Evolutionary conservation across 2,329 filamentous ascomycete genomes (phyloP).

Genomic region (Colletotrichum liaoningense): DNA sequence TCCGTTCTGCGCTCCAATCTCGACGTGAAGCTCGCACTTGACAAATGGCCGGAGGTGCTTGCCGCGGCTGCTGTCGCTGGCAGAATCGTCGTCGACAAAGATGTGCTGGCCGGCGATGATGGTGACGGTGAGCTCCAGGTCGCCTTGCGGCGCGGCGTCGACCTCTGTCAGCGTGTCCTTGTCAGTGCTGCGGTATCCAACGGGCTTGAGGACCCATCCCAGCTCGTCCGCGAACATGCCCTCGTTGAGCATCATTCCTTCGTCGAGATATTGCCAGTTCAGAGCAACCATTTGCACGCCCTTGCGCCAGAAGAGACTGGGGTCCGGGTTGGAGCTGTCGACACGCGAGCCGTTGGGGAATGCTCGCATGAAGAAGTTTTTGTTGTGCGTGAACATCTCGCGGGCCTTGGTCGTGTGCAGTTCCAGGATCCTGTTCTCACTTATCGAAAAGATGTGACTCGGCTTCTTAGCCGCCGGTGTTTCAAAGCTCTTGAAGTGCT

Average conservation of each 20-base stretch:
- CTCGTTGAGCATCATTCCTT: slow-evolving; percentile 95
- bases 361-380: slow-evolving; percentile 87
- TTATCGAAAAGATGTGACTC: slow-evolving; percentile 86
- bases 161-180: slow-evolving; percentile 54
- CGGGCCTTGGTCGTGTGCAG: slow-evolving; percentile 72
- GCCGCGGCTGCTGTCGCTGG: slow-evolving; percentile 43
- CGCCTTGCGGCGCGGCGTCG: slow-evolving; percentile 60
- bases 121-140: slow-evolving; percentile 76
- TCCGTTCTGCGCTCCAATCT: slow-evolving; percentile 61
- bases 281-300: slow-evolving; percentile 98
- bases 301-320: slow-evolving; percentile 88
- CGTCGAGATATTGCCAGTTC: slow-evolving; percentile 96
- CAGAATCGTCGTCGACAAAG: slow-evolving; percentile 61
- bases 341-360: slow-evolving; percentile 86
- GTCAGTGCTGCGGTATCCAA: slow-evolving; percentile 71
- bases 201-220: slow-evolving; percentile 89
- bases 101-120: slow-evolving; percentile 83
- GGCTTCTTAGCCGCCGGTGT: slow-evolving; percentile 70
- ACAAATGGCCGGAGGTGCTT: slow-evolving; percentile 74
- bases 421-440: slow-evolving; percentile 78
- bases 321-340: slow-evolving; percentile 94
- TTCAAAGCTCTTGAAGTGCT: slow-evolving; percentile 80
- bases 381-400: slow-evolving; percentile 88
- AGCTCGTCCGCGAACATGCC: slow-evolving; percentile 92
- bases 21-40: slow-evolving; percentile 84